A percentile compares a stretch with the other conserved stretches of the same genome.
These are phyloP conservation scores for Hirschioporus abietinus DNA, from an alignment of 768 basidiomycete species.

Conservation along the genomic window DNA sequence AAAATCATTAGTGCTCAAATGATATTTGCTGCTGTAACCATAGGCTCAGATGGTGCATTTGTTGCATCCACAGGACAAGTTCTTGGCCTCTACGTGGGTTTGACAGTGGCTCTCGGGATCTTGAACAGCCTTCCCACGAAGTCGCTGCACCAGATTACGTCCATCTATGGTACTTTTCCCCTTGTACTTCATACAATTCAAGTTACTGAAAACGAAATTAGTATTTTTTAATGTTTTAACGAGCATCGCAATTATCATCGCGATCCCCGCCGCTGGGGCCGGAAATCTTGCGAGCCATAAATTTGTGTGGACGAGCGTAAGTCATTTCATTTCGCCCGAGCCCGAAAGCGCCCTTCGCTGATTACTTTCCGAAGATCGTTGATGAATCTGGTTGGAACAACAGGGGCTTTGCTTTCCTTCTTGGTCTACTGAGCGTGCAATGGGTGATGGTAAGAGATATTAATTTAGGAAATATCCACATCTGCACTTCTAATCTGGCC, in stretches of 20 bases:
- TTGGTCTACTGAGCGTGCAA: conserved; percentile 43
- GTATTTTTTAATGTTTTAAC: conserved; percentile 43
- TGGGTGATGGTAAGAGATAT: conserved; percentile 33
- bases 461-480: background rate
- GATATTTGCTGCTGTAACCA: conserved; percentile 25
- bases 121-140: conserved; percentile 34
- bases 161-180: conserved; percentile 16
- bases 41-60: conserved; percentile 25
- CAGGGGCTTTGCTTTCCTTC: conserved; percentile 37
- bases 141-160: conserved; percentile 28
- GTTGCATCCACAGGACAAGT: conserved; percentile 33
- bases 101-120: conserved; percentile 36
- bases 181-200: background rate
- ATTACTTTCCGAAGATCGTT: conserved; percentile 26
- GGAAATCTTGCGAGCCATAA: conserved; percentile 9
- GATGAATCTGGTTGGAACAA: conserved; percentile 40
- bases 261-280: conserved; percentile 29
- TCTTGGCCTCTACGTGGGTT: conserved; percentile 34
- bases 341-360: background rate
- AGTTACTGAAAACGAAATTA: conserved; percentile 15
- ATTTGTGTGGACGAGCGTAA: conserved; percentile 21
- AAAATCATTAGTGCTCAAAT: conserved; percentile 16
- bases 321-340: background rate
- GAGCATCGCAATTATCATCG: conserved; percentile 37
- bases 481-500: background rate